Evolutionary conservation across 2,329 filamentous ascomycete genomes (phyloP).

Genomic region (Aspergillus aculeatus): DNA sequence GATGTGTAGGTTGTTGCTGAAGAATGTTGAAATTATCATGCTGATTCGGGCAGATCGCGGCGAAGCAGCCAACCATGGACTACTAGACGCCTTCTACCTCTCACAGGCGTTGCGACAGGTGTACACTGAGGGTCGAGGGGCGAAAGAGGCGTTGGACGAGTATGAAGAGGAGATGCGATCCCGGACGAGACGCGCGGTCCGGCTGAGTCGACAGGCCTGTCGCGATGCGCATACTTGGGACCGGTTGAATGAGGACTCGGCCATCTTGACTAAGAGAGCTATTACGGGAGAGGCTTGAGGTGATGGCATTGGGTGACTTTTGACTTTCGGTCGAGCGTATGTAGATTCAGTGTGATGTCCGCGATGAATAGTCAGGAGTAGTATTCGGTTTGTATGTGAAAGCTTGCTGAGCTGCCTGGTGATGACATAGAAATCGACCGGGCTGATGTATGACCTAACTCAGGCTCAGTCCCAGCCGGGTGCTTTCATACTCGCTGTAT

Average conservation of each 20-base stretch:
- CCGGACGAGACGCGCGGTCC: slow-evolving; percentile 31
- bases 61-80: slow-evolving; percentile 35
- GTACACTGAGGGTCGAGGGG: slow-evolving; percentile 4
- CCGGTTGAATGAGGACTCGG: slow-evolving; percentile 27
- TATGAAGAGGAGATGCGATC: slow-evolving; percentile 35
- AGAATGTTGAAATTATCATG: background rate
- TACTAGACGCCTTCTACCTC: slow-evolving; percentile 28
- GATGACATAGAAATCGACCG: too few relatives aligned
- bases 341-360: too few relatives aligned
- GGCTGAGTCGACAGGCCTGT: slow-evolving; percentile 36
- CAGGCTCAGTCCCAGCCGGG: too few relatives aligned
- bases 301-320: too few relatives aligned
- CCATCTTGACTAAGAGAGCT: slow-evolving; percentile 28
- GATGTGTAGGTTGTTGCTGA: slow-evolving; percentile 25
- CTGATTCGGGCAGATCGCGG: slow-evolving; percentile 20
- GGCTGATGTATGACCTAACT: too few relatives aligned
- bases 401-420: too few relatives aligned
- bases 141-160: slow-evolving; percentile 20
- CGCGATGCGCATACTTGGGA: slow-evolving; percentile 36
- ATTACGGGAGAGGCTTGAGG: background rate
- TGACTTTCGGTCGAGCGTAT: too few relatives aligned
- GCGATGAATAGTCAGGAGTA: too few relatives aligned
- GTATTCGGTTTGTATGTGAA: too few relatives aligned
- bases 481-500: too few relatives aligned
- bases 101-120: slow-evolving; percentile 18